These are phyloP conservation scores for Backusella morwellensis DNA, from an alignment of 192 early-diverging fungal species.

Conservation along the genomic window DNA sequence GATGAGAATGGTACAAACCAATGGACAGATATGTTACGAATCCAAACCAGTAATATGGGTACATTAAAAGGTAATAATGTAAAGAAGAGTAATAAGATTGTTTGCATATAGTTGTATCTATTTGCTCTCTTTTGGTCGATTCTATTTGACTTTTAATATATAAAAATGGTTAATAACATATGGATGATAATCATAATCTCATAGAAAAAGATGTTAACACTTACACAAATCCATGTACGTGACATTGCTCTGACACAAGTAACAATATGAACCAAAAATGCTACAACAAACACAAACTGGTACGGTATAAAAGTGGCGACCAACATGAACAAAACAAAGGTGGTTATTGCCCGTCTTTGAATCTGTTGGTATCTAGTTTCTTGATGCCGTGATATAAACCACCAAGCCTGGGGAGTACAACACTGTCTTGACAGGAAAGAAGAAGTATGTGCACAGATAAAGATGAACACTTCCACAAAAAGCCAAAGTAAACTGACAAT, in stretches of 20 bases:
- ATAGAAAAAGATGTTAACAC: neutral
- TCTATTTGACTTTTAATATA: slow-evolving; percentile 12
- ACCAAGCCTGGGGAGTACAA: neutral
- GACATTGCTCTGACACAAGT: slow-evolving; percentile 46
- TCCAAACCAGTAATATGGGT: slow-evolving; percentile 80
- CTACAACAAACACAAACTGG: slow-evolving; percentile 73
- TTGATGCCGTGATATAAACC: slow-evolving; percentile 12
- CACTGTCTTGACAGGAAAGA: neutral
- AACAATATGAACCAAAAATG: slow-evolving; percentile 56
- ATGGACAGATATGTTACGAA: slow-evolving; percentile 72
- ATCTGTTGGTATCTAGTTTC: slow-evolving; percentile 35
- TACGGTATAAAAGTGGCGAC: slow-evolving; percentile 68
- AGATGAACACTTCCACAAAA: neutral
- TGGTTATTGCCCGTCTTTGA: slow-evolving; percentile 44
- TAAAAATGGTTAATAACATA: neutral
- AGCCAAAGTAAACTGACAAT: slow-evolving; percentile 29
- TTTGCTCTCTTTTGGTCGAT: slow-evolving; percentile 39
- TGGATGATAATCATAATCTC: neutral
- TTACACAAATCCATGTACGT: slow-evolving; percentile 30
- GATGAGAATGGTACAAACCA: slow-evolving; percentile 83
- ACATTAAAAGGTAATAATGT: slow-evolving; percentile 69
- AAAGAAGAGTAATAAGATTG: slow-evolving; percentile 67
- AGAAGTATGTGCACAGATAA: neutral
- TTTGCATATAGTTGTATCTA: slow-evolving; percentile 65
- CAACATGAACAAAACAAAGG: slow-evolving; percentile 45